Percentiles rank a stretch among this genome's conserved stretches.
Conservation (phyloP, 2,329 filamentous ascomycete genomes). For the Diaporthe velutina region DNA sequence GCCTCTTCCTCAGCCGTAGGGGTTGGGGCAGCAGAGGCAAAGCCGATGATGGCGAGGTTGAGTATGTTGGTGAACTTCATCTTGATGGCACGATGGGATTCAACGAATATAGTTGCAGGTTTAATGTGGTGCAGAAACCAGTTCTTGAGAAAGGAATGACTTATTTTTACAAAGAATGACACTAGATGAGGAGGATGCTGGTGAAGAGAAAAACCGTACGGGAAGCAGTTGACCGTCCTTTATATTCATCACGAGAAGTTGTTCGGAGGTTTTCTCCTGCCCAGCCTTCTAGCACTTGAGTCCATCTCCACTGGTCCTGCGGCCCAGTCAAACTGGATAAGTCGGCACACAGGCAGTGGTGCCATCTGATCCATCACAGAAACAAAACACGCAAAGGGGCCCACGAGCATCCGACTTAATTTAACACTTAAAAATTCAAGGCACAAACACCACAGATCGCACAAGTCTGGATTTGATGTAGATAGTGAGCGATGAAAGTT, state of each 20-base stretch:
- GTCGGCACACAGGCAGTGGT: neutral
- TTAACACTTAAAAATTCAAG: neutral
- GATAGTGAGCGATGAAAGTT: neutral
- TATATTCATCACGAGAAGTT: neutral
- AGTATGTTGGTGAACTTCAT: slow-evolving; percentile 1
- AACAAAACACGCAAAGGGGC: neutral
- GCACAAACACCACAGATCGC: neutral
- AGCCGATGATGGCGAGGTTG: neutral
- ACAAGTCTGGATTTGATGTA: neutral
- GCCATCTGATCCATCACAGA: neutral
- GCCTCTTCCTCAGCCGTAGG: slow-evolving; percentile 37
- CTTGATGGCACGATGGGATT: neutral
- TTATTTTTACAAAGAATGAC: neutral
- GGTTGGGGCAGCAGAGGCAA: slow-evolving; percentile 36
- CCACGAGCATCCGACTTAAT: neutral
- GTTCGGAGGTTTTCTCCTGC: slow-evolving; percentile 1
- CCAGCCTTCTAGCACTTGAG: neutral
- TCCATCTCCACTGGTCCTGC: neutral
- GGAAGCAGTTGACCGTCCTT: neutral
- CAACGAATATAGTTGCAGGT: neutral
- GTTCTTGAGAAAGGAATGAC: neutral
- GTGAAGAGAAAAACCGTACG: neutral
- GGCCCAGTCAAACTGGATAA: slow-evolving; percentile 2
- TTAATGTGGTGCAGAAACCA: neutral
- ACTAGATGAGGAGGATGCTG: neutral